These are phyloP conservation scores for Rhodamnia argentea DNA, from an alignment of 345 rosid genomes.

Conservation along the genomic window DNA sequence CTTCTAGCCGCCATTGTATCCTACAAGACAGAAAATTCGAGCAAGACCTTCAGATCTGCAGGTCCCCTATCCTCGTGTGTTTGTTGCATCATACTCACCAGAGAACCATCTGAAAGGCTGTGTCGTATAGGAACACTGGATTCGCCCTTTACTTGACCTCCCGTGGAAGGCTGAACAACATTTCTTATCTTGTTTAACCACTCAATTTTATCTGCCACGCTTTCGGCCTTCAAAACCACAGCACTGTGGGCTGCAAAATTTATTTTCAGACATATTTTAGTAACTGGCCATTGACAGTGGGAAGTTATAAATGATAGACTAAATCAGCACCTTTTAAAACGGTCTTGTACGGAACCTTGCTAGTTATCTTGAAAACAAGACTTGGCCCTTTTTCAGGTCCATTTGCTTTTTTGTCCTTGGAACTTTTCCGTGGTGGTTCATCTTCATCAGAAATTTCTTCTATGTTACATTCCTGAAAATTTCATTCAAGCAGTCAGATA, in stretches of 20 bases:
- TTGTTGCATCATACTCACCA: conserved; percentile 44
- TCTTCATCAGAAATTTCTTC: conserved; percentile 82
- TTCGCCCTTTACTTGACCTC: conserved; percentile 58
- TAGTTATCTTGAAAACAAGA: conserved; percentile 71
- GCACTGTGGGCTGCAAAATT: conserved; percentile 77
- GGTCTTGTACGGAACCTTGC: conserved; percentile 90
- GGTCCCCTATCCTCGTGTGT: background rate
- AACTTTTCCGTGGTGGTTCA: conserved; percentile 59
- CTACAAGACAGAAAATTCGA: conserved; percentile 19
- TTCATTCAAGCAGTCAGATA: background rate
- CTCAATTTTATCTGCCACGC: conserved; percentile 63
- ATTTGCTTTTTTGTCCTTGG: conserved; percentile 79
- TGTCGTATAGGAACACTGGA: conserved; percentile 58
- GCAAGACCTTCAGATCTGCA: background rate
- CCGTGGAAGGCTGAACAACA: conserved; percentile 45
- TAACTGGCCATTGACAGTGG: background rate
- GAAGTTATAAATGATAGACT: background rate
- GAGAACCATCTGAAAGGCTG: conserved; percentile 95
- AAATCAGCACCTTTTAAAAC: conserved; percentile 65
- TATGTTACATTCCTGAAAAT: conserved; percentile 68
- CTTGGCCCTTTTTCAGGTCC: conserved; percentile 62
- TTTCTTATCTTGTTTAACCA: conserved; percentile 80
- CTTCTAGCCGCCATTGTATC: conserved; percentile 86
- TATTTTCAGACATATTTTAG: background rate
- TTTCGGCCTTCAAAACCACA: conserved; percentile 84